Evolutionary conservation across 768 basidiomycete genomes (phyloP), one percentile per base, ranked within the genome.

Genomic region (Panus rudis): DNA sequence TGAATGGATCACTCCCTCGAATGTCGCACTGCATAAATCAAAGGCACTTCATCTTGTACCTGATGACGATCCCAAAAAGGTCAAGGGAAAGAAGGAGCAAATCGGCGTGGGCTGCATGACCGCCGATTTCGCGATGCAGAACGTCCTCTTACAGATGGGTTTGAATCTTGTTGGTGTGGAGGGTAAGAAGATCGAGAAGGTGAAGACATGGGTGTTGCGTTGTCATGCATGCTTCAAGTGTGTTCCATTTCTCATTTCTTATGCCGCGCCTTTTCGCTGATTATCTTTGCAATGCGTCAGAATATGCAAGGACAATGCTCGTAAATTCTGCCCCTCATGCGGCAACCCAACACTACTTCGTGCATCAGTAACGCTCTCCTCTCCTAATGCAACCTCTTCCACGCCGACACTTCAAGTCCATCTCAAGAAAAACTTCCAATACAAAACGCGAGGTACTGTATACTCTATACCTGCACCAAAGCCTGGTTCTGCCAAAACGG

Each of bases 221-320:
- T 99, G 96, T 61, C 96, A 99, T 66, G 96, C 92, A 12, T 99
- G 96, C 64, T 99, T 93, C 77, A 97, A 97, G 96, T 98, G 57
- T 64, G 92, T 72, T 22, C 22, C 16, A 21, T 43, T 42, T 4
- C 17, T 4, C 26, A 4, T 31, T n/a, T 37, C 43, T 20, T 42
- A 41, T 21, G 37, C 35, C n/a, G 21, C 38, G 45, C 23, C 21
- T 44, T 27, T 4, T 23, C 17, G 17, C 31, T 21, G 7, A 45
- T 28, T 14, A 27, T 14, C 26, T 41, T 19, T n/a, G 6, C 8
- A 14, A 4, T 14, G 13, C 13, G 30, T 1, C 55, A 99, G 96
- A 62, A 80, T 96, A 52, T 97, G 93, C 70, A 96, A 93, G 68
- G 93, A 99, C 63, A 72, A 80, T 17, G 83, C 88, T 7, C 92